Evolutionary conservation across 129 eudicot species (phyloP).

Genomic region (Helichrysum umbraculigerum): DNA sequence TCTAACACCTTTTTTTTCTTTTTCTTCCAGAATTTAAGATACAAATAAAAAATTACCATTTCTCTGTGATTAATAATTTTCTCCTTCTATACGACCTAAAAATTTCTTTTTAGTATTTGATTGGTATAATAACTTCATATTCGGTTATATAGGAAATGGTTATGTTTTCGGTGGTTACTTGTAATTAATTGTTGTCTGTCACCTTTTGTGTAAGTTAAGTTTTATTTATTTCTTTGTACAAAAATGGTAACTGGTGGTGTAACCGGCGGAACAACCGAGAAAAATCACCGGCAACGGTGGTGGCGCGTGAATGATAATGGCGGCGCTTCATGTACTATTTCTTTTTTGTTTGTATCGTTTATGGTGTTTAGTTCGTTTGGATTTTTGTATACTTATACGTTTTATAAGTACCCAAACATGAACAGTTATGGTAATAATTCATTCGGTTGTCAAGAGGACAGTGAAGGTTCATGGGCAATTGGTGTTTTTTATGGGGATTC

Average conservation of each 20-base stretch:
- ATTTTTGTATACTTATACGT: constrained; percentile 24
- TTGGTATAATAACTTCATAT: too few relatives aligned
- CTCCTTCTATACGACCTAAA: neutral
- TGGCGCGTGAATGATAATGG: constrained; percentile 41
- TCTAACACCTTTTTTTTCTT: constrained; percentile 10
- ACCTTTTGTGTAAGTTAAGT: constrained; percentile 26
- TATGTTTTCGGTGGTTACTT: neutral
- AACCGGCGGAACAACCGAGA: constrained; percentile 32
- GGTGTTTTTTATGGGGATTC: constrained; percentile 85
- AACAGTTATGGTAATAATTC: neutral
- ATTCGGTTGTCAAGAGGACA: constrained; percentile 63
- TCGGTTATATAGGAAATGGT: neutral
- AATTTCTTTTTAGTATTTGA: neutral
- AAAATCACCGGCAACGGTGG: constrained; percentile 33
- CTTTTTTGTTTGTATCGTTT: constrained; percentile 31
- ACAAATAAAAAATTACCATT: constrained; percentile 21
- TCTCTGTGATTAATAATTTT: neutral
- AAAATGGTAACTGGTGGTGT: constrained; percentile 22
- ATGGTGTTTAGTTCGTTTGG: constrained; percentile 34
- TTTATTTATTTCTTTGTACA: neutral
- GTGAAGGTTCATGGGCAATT: constrained; percentile 88
- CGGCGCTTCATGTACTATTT: constrained; percentile 31
- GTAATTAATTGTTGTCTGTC: constrained; percentile 6
- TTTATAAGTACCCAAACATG: constrained; percentile 17
- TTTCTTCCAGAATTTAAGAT: neutral